Evolutionary conservation across 1,284 basidiomycete species (phyloP).

Genomic region (Exobasidium cylindrosporum): DNA sequence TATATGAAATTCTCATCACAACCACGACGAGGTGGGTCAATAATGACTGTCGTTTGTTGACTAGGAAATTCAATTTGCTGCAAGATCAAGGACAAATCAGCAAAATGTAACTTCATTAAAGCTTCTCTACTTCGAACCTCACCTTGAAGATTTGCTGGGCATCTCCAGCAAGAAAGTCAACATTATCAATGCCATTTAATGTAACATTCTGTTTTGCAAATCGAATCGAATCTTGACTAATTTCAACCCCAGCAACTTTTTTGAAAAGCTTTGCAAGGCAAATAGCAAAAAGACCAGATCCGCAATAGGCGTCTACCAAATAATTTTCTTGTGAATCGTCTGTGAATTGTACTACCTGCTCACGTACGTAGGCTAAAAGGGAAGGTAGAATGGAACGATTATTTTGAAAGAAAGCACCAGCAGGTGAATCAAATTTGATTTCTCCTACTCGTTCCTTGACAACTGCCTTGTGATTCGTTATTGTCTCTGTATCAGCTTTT

Average conservation of each 20-base stretch:
- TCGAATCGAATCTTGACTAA: slow-evolving; percentile 68
- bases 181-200: slow-evolving; percentile 64
- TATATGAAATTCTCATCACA: slow-evolving; percentile 49
- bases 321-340: slow-evolving; percentile 19
- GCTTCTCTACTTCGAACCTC: background rate
- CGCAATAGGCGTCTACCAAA: slow-evolving; percentile 55
- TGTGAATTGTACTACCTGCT: slow-evolving; percentile 22
- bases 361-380: slow-evolving; percentile 74
- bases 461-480: slow-evolving; percentile 76
- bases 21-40: slow-evolving; percentile 43
- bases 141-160: slow-evolving; percentile 61
- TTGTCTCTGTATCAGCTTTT: slow-evolving; percentile 40
- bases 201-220: slow-evolving; percentile 76
- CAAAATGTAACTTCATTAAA: background rate
- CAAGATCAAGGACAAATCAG: slow-evolving; percentile 54
- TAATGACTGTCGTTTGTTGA: slow-evolving; percentile 63
- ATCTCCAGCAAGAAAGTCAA: slow-evolving; percentile 61
- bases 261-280: slow-evolving; percentile 75
- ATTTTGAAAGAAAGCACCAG: slow-evolving; percentile 88
- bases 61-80: slow-evolving; percentile 64
- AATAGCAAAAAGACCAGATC: slow-evolving; percentile 86
- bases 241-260: slow-evolving; percentile 84
- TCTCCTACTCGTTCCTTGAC: slow-evolving; percentile 81
- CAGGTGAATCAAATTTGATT: slow-evolving; percentile 80
- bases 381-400: slow-evolving; percentile 87